Percentiles rank a stretch among this genome's conserved stretches.
phyloP scores from a whole-genome alignment of 192 early-diverging fungal species.

The Chytriomyces hyalinus region DNA sequence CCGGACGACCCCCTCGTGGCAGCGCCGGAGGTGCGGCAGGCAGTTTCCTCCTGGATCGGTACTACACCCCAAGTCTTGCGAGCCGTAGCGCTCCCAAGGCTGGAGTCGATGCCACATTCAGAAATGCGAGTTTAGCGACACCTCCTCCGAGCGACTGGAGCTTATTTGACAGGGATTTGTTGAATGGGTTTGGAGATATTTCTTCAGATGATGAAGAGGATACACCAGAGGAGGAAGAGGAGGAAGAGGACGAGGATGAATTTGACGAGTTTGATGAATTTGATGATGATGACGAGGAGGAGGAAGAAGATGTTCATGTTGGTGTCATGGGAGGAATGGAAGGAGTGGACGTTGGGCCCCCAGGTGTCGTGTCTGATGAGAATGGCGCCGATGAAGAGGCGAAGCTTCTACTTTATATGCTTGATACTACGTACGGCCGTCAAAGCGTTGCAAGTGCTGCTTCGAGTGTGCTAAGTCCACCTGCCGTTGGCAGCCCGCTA shows the following conservation, averaged over 20 bases:
- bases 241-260: conserved; percentile 26
- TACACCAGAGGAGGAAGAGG: conserved; percentile 2
- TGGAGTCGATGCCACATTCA: background rate
- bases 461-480: background rate
- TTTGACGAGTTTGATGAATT: conserved; percentile 11
- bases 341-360: background rate
- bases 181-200: background rate
- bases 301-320: background rate
- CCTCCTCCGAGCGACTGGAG: conserved; percentile 30
- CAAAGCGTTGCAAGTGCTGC: background rate
- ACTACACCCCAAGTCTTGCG: conserved; percentile 21
- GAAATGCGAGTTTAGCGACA: conserved; percentile 14
- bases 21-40: background rate
- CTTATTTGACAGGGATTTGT: conserved; percentile 10
- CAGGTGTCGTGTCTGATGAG: too few relatives aligned
- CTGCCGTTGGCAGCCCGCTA: too few relatives aligned
- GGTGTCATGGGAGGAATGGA: conserved; percentile 2
- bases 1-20: background rate
- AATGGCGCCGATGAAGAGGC: background rate
- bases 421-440: background rate
- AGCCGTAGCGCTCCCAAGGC: background rate
- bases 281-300: background rate
- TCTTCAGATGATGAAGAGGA: conserved; percentile 3
- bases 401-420: background rate
- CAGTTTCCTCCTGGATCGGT: conserved; percentile 13